Evolutionary conservation across 495 filamentous ascomycete species (phyloP).

Genomic region (Penicillium dipodomyicola): DNA sequence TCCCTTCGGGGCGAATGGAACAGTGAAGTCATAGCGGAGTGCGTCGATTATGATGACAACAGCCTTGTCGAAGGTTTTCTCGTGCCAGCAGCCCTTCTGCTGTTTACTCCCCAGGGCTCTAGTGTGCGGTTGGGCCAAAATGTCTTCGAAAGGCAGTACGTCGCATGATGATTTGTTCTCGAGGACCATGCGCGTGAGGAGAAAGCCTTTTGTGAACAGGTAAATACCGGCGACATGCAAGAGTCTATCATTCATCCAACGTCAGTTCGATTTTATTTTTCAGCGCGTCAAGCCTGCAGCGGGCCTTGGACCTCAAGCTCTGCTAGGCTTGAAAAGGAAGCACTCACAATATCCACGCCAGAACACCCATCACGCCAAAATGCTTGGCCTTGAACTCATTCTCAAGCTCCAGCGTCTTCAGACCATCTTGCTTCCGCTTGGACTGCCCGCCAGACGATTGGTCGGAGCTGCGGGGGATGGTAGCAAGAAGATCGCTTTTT

Average conservation of each 20-base stretch:
- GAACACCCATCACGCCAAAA: conserved; percentile 39
- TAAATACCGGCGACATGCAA: conserved; percentile 80
- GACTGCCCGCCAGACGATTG: conserved; percentile 16
- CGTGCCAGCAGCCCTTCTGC: conserved; percentile 87
- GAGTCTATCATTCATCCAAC: conserved; percentile 39
- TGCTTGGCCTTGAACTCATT: conserved; percentile 44
- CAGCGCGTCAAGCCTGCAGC: neutral
- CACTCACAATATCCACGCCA: conserved; percentile 48
- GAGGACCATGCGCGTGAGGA: conserved; percentile 87
- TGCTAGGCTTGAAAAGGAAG: neutral
- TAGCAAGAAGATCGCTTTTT: neutral
- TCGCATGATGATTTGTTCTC: conserved; percentile 83
- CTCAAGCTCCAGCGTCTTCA: conserved; percentile 29
- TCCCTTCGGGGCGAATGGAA: conserved; percentile 63
- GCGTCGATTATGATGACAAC: conserved; percentile 92
- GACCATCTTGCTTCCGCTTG: conserved; percentile 17
- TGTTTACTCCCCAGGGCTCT: conserved; percentile 34
- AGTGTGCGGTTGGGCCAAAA: conserved; percentile 28
- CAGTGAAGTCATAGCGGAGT: conserved; percentile 92
- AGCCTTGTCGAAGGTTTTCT: conserved; percentile 86
- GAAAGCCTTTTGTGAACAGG: conserved; percentile 95
- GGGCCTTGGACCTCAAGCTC: neutral
- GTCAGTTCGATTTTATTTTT: conserved; percentile 11
- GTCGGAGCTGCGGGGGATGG: neutral
- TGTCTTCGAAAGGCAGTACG: conserved; percentile 60